Evolutionary conservation across 2,329 filamentous ascomycete genomes (phyloP).

Genomic region (Didymella exigua): DNA sequence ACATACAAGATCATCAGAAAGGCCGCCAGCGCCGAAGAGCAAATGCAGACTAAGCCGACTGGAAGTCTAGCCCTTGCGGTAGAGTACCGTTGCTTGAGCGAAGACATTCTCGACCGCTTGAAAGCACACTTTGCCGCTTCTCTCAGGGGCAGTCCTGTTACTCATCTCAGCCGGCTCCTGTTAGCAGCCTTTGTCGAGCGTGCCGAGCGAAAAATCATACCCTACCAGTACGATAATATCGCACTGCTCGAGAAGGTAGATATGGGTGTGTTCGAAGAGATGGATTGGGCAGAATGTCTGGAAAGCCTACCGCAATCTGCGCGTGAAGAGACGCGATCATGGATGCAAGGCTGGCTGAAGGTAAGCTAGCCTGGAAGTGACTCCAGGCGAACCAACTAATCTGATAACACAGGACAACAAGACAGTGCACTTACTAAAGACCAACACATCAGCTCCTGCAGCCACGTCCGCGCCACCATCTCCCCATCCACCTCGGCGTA

Average conservation of each 20-base stretch:
- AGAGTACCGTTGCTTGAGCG: conserved; percentile 76
- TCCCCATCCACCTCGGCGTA: conserved; percentile 61
- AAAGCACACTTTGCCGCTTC: conserved; percentile 54
- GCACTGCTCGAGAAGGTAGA: conserved; percentile 60
- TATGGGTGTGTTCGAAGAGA: conserved; percentile 57
- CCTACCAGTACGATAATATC: conserved; percentile 59
- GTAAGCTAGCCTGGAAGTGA: conserved; percentile 41
- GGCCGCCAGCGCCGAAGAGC: conserved; percentile 31
- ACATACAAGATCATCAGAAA: conserved; percentile 77
- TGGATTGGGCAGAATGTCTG: conserved; percentile 61
- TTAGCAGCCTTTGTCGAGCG: conserved; percentile 56
- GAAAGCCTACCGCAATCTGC: conserved; percentile 55
- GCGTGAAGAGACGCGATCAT: conserved; percentile 54
- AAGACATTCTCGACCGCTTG: conserved; percentile 66
- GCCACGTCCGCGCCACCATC: conserved; percentile 31
- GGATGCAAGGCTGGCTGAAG: conserved; percentile 64
- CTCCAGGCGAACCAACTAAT: conserved; percentile 22
- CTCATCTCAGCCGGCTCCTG: conserved; percentile 57
- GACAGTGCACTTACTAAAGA: conserved; percentile 28
- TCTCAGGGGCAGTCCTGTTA: conserved; percentile 56
- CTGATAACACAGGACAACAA: conserved; percentile 28
- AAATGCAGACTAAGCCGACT: conserved; percentile 28
- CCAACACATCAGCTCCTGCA: conserved; percentile 1
- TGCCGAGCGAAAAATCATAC: conserved; percentile 54
- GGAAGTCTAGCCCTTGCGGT: conserved; percentile 68